These are phyloP conservation scores for Combretum micranthum DNA, from an alignment of 345 rosid genomes.

Conservation along the genomic window DNA sequence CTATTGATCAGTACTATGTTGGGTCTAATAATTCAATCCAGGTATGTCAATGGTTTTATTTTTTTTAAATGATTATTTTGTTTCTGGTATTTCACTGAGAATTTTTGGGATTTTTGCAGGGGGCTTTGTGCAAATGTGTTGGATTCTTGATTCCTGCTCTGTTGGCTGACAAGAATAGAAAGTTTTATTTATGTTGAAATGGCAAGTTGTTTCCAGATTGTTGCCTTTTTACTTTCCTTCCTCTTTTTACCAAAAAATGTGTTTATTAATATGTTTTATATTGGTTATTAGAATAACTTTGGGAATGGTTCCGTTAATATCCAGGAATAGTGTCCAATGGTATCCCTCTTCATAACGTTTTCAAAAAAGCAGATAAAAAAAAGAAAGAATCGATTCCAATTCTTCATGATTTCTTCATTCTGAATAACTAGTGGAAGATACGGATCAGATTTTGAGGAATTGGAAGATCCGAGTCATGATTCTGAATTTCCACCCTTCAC, in stretches of 20 bases:
- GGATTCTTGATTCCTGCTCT: conserved; percentile 88
- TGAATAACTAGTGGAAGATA: no score
- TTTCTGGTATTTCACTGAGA: not conserved
- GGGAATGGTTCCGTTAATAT: no score
- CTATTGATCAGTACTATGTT: conserved; percentile 96
- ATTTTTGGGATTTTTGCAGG: conserved; percentile 27
- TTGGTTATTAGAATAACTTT: not conserved
- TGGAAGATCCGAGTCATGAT: no score
- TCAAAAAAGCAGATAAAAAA: no score
- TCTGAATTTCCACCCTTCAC: no score
- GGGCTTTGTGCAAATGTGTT: conserved; percentile 89
- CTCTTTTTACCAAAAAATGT: no score
- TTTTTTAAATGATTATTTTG: not conserved
- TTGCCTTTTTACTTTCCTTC: conserved; percentile 4
- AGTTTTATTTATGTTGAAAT: conserved; percentile 80
- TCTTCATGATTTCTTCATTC: no score
- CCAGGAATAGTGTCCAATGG: no score
- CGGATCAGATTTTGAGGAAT: no score
- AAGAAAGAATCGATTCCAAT: no score
- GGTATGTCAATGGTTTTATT: conserved; percentile 25
- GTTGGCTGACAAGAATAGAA: conserved; percentile 83
- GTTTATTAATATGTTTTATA: not conserved
- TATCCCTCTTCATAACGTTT: no score
- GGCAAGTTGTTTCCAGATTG: conserved; percentile 30
- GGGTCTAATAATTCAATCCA: conserved; percentile 98